Conservation (phyloP, 2,329 filamentous ascomycete genomes). For the Zelopaecilomyces penicillatus region DNA sequence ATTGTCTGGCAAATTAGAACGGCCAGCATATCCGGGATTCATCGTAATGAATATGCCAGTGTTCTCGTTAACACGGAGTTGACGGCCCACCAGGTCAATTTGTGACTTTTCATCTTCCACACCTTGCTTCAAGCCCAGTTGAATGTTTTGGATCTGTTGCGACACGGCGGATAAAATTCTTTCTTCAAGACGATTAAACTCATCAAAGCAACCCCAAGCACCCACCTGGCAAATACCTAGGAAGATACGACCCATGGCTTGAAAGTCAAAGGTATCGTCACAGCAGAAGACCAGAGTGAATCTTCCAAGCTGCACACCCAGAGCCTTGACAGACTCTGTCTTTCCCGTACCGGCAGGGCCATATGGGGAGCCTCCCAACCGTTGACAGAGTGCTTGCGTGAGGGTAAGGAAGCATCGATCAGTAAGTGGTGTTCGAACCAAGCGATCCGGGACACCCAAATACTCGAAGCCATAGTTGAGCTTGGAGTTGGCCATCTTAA, state of each 20-base stretch:
- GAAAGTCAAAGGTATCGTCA: constrained; percentile 99
- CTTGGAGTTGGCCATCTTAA: constrained; percentile 95
- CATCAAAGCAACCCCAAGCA: constrained; percentile 99
- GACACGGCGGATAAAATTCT: constrained; percentile 96
- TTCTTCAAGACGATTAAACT: constrained; percentile 98
- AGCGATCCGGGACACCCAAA: constrained; percentile 87
- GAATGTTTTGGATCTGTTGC: constrained; percentile 98
- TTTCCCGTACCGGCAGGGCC: constrained; percentile 97
- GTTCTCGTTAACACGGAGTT: constrained; percentile 80
- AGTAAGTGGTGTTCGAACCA: constrained; percentile 92
- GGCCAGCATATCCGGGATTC: constrained; percentile 97
- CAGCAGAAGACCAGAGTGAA: constrained; percentile 99
- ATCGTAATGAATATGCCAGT: constrained; percentile 99
- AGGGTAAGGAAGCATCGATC: constrained; percentile 98
- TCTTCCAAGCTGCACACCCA: constrained; percentile 90
- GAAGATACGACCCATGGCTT: constrained; percentile 99
- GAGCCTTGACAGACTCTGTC: constrained; percentile 96
- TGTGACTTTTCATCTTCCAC: constrained; percentile 74
- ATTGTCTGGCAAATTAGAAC: constrained; percentile 97
- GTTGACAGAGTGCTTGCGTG: constrained; percentile 89
- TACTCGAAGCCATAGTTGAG: constrained; percentile 98
- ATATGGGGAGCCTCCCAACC: constrained; percentile 92
- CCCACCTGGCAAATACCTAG: constrained; percentile 97
- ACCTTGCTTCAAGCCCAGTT: constrained; percentile 83
- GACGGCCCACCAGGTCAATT: constrained; percentile 89